Conservation (phyloP, 2,329 filamentous ascomycete species). For the Byssothecium circinans region DNA sequence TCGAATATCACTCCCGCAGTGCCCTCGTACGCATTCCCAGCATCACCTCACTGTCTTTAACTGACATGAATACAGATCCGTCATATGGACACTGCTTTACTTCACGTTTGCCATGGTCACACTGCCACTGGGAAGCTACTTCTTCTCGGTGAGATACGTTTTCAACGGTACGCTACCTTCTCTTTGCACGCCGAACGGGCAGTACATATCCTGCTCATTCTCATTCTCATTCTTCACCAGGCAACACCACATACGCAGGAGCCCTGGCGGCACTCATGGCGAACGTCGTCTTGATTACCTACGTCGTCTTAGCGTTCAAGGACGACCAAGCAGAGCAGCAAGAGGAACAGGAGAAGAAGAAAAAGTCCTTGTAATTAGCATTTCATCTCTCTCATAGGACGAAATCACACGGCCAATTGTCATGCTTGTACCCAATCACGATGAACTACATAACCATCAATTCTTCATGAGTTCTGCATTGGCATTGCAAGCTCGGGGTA, state of each 20-base stretch:
- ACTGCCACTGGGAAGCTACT: constrained; percentile 86
- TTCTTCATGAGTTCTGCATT: too few relatives aligned
- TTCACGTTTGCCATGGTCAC: constrained; percentile 93
- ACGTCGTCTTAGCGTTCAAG: constrained; percentile 86
- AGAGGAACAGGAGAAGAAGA: constrained; percentile 50
- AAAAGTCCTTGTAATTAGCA: constrained; percentile 40
- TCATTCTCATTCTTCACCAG: constrained; percentile 59
- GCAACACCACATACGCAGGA: constrained; percentile 86
- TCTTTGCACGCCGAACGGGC: too few relatives aligned
- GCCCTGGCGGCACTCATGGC: constrained; percentile 84
- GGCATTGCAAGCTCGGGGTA: constrained; percentile 5
- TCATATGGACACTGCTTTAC: constrained; percentile 85
- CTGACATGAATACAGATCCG: constrained; percentile 58
- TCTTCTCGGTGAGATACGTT: constrained; percentile 72
- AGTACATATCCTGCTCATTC: too few relatives aligned
- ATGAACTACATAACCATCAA: too few relatives aligned
- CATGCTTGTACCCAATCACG: too few relatives aligned
- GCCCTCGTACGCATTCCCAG: constrained; percentile 63
- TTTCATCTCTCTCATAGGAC: too few relatives aligned
- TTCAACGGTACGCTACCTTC: constrained; percentile 66
- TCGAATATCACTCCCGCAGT: constrained; percentile 82
- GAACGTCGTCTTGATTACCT: constrained; percentile 87
- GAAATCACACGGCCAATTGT: too few relatives aligned
- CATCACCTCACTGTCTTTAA: not conserved
- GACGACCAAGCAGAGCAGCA: constrained; percentile 68